Base-by-base conservation (phyloP, 768 basidiomycete species). In the Mycena belliarum region DNA sequence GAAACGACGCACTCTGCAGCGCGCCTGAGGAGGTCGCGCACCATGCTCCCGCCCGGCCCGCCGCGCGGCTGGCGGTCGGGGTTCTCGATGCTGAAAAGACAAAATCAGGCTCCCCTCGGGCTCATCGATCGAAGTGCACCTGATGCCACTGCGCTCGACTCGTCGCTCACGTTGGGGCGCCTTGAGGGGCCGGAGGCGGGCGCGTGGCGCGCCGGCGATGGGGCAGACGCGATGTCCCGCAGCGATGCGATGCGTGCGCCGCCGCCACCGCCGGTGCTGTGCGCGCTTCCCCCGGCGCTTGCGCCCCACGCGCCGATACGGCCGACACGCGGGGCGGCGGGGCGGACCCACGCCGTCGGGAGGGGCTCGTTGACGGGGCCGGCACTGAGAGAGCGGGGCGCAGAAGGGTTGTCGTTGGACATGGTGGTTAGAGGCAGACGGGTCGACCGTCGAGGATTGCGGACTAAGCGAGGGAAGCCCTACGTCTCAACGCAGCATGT, bases 111-210 rank as follows among this genome's bases (percentile, higher is more conserved):
- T 12, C 11, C 33, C 11, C 12, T 35, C 29, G 29, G 14, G 7
- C 6, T 14, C 6, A 32, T 7, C 6, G 29, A 32, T 32, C n/a
- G 33, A 35, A 35, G 16, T 15, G 33, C 6, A 35, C 33, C 33
- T 35, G 44, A 99, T 79, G 2, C 95, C 96, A 70, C 95, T 98
- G 68, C 92, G 79, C 70, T 96, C 52, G 77, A 78, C 7, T 75
- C 73, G 28, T 70, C 69, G 15, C 52, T 46, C 10, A 18, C 38
- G 8, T 52, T 32, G 1, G n/a, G 37, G 11, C 40, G 51, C 23
- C 57, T 10, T 10, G 10, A 37, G n/a, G n/a, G n/a, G 29, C 29
- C 29, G 7, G 29, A 6, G 7, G 29, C 29, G 29, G 29, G 29
- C 29, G 7, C 29, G 24, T 49, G 40, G 4, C 38, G 28, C 10